These are phyloP conservation scores for Clonostachys rhizophaga DNA, from an alignment of 2,329 filamentous ascomycete genomes.

Conservation along the genomic window DNA sequence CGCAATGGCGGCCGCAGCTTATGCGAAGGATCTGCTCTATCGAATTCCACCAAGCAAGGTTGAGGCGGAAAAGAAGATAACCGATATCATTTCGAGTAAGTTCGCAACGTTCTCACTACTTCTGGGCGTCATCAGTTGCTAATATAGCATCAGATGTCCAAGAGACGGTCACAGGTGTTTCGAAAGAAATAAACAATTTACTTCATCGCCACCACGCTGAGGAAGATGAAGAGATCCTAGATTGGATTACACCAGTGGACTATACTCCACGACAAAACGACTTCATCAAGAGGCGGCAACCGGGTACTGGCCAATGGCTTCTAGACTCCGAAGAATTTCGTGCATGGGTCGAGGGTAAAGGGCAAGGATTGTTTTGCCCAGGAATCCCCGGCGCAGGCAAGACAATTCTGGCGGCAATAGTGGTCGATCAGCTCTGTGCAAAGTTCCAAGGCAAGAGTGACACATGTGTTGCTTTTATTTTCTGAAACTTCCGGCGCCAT, in stretches of 20 bases:
- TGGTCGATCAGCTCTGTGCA: conserved; percentile 30
- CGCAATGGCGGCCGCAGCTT: conserved; percentile 14
- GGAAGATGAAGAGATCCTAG: conserved; percentile 8
- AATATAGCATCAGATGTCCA: too few relatives aligned
- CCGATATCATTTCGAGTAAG: not conserved
- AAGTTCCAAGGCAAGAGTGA: conserved; percentile 9
- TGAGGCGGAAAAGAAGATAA: not conserved
- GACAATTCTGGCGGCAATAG: conserved; percentile 34
- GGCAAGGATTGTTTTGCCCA: conserved; percentile 34
- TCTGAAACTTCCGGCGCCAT: conserved; percentile 32
- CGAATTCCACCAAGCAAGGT: not conserved
- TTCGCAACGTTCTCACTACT: not conserved
- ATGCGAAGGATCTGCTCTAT: conserved; percentile 8
- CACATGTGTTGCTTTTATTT: conserved; percentile 37
- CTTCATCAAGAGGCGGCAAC: conserved; percentile 24
- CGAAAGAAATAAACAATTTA: too few relatives aligned
- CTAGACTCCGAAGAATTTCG: conserved; percentile 27
- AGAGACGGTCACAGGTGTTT: too few relatives aligned
- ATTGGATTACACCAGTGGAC: conserved; percentile 31
- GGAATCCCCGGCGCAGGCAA: conserved; percentile 44
- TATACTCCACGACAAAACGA: conserved; percentile 32
- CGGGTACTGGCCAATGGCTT: conserved; percentile 39
- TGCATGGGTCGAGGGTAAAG: conserved; percentile 16
- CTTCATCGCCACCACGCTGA: too few relatives aligned
- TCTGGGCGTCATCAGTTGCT: too few relatives aligned